These are phyloP conservation scores for Vitis amurensis DNA, from an alignment of 164 flowering plant species.

Conservation along the genomic window DNA sequence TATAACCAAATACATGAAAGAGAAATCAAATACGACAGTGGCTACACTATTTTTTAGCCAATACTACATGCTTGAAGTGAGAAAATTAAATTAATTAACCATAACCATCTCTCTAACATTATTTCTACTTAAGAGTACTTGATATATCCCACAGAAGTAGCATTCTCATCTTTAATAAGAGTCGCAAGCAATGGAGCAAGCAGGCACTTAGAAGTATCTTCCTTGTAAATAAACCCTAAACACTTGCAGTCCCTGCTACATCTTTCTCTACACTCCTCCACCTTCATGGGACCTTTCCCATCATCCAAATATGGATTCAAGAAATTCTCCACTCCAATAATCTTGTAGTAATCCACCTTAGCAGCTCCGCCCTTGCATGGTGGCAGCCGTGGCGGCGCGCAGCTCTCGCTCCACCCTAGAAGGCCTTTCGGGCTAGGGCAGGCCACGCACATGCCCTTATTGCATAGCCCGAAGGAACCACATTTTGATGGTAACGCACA, in stretches of 20 bases:
- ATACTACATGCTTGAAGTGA: too few relatives aligned
- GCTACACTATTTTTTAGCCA: too few relatives aligned
- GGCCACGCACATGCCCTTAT: slow-evolving; percentile 27
- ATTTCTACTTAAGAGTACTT: slow-evolving; percentile 11
- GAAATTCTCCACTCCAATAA: slow-evolving; percentile 47
- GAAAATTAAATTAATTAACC: too few relatives aligned
- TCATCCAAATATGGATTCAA: slow-evolving; percentile 11
- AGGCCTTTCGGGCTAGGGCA: slow-evolving; percentile 29
- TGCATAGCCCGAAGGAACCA: slow-evolving; percentile 36
- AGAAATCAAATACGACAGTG: too few relatives aligned
- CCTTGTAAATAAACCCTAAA: slow-evolving; percentile 42
- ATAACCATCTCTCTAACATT: too few relatives aligned
- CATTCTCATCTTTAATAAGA: slow-evolving; percentile 25
- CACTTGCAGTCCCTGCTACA: slow-evolving; percentile 52
- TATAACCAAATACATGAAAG: too few relatives aligned
- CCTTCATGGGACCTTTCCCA: slow-evolving; percentile 24
- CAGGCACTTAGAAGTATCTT: slow-evolving; percentile 37
- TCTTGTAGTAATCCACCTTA: slow-evolving; percentile 28
- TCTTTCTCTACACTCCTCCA: slow-evolving; percentile 28
- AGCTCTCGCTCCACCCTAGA: slow-evolving; percentile 29
- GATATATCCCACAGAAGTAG: slow-evolving; percentile 33
- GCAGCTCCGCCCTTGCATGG: slow-evolving; percentile 21
- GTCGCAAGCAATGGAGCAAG: slow-evolving; percentile 30
- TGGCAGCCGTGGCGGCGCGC: slow-evolving; percentile 17
- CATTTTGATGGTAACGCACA: slow-evolving; percentile 35